These are phyloP conservation scores for Penicillium tannophilum DNA, from an alignment of 495 filamentous ascomycete genomes.

Conservation along the genomic window DNA sequence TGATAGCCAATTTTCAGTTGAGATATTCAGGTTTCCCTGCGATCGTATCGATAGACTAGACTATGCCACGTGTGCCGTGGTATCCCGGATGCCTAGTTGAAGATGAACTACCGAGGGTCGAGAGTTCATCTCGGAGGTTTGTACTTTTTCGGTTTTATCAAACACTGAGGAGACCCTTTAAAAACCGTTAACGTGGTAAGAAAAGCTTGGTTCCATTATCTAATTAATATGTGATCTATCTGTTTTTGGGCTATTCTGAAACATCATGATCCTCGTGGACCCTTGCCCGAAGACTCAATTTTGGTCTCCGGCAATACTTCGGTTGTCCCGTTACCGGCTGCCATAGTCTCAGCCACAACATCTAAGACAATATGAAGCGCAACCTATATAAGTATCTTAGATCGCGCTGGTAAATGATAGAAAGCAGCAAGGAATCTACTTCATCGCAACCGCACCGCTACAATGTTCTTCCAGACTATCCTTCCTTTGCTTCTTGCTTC, in stretches of 20 bases:
- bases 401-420: background rate
- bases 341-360: background rate
- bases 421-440: background rate
- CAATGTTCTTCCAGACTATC: background rate
- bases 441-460: background rate
- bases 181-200: background rate
- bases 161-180: background rate
- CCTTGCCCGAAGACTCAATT: background rate
- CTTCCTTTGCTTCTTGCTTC: conserved; percentile 9
- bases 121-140: background rate
- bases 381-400: background rate
- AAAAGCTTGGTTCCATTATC: background rate
- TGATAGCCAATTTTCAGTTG: background rate
- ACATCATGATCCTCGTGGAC: background rate
- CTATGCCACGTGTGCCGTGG: background rate
- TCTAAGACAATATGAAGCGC: background rate
- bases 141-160: background rate
- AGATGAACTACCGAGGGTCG: background rate
- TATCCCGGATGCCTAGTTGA: background rate
- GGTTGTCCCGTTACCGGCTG: background rate
- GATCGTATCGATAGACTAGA: too few relatives aligned
- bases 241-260: background rate
- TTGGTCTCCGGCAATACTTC: background rate
- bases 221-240: background rate
- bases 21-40: too few relatives aligned